phyloP scores from a whole-genome alignment of 352 stramenopile species.

The Plasmopara halstedii region DNA sequence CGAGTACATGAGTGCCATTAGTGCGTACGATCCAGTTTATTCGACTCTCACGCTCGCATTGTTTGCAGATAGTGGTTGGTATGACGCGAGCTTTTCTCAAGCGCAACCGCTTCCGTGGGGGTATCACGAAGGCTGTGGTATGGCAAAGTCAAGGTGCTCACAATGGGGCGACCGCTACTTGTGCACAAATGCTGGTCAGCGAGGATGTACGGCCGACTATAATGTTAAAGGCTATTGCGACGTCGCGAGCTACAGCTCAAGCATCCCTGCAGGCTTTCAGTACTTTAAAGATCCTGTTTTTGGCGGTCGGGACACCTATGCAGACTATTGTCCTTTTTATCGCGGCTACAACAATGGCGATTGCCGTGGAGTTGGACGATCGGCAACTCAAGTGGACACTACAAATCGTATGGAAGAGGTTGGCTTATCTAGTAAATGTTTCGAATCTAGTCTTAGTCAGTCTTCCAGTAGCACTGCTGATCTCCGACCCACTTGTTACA shows the following conservation, averaged over 20 bases:
- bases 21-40: conserved; percentile 65
- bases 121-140: conserved; percentile 61
- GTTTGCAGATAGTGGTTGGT: conserved; percentile 81
- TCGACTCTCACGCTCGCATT: conserved; percentile 64
- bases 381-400: conserved; percentile 27
- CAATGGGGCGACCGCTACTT: conserved; percentile 66
- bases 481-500: conserved; percentile 46
- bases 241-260: conserved; percentile 48
- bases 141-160: conserved; percentile 52
- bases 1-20: conserved; percentile 80
- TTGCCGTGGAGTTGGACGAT: conserved; percentile 48
- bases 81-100: conserved; percentile 51
- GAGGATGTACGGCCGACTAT: conserved; percentile 52
- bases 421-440: conserved; percentile 52
- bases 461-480: conserved; percentile 24
- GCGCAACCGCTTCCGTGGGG: conserved; percentile 63
- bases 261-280: conserved; percentile 69
- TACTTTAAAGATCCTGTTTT: conserved; percentile 64
- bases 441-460: conserved; percentile 59
- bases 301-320: conserved; percentile 51
- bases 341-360: conserved; percentile 71
- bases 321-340: conserved; percentile 80
- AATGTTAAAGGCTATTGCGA: conserved; percentile 77
- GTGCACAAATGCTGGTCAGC: conserved; percentile 36
- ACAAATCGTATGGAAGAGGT: conserved; percentile 49